Evolutionary conservation across 2,329 filamentous ascomycete genomes (phyloP).

Genomic region (Xylaria arbuscula): DNA sequence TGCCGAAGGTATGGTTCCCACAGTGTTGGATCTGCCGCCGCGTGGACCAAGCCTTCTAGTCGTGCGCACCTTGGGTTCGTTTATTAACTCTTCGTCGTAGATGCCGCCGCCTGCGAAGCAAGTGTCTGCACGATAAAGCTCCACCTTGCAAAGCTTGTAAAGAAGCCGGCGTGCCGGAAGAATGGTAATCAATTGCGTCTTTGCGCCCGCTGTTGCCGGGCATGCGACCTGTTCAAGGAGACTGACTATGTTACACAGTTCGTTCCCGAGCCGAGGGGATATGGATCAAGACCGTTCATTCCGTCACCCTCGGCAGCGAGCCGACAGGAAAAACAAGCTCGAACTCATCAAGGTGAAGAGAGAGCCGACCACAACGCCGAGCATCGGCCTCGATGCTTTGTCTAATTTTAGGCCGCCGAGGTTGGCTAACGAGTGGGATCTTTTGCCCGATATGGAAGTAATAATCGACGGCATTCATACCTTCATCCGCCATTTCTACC

Average conservation of each 20-base stretch:
- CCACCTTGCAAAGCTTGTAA: constrained; percentile 64
- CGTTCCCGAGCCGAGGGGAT: constrained; percentile 65
- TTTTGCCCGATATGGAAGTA: constrained; percentile 60
- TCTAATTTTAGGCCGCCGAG: constrained; percentile 52
- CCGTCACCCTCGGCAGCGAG: constrained; percentile 64
- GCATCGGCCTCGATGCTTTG: constrained; percentile 40
- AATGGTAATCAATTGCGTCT: constrained; percentile 57
- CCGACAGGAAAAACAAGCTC: constrained; percentile 57
- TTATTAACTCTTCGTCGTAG: constrained; percentile 47
- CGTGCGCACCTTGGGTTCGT: neutral
- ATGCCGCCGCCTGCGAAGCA: constrained; percentile 67
- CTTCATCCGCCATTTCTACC: constrained; percentile 67
- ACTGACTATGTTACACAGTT: constrained; percentile 49
- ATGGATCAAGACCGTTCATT: constrained; percentile 66
- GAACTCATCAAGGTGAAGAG: constrained; percentile 45
- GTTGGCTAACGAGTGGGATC: constrained; percentile 59
- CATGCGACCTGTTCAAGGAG: neutral
- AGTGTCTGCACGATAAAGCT: constrained; percentile 63
- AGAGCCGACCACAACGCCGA: constrained; percentile 42
- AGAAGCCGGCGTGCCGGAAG: constrained; percentile 61
- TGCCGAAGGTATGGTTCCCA: constrained; percentile 60
- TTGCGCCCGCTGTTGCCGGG: neutral
- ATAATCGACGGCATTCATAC: constrained; percentile 64
- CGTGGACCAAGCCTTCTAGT: constrained; percentile 13
- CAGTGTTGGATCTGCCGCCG: constrained; percentile 28